A percentile compares a stretch with the other conserved stretches of the same genome.
phyloP scores from a whole-genome alignment of 306 rosid species.

The Cicer bijugum region DNA sequence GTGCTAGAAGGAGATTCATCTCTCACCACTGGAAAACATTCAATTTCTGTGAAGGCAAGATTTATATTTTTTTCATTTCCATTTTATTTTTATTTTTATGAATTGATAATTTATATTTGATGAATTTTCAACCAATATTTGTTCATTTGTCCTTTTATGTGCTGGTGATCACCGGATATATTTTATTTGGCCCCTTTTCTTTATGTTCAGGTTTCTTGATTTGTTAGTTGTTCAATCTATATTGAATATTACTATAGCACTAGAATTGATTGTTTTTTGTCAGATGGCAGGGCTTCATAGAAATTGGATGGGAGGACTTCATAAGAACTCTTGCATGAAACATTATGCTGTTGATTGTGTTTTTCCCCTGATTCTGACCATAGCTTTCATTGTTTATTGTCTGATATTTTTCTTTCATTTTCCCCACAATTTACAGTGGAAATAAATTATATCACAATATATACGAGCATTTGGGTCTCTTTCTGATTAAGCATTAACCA shows the following conservation, averaged over 20 bases:
- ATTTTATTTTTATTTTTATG: conserved; percentile 15
- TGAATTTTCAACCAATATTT: conserved; percentile 18
- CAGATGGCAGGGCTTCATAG: conserved; percentile 1
- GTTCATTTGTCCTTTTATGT: conserved; percentile 22
- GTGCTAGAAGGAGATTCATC: conserved; percentile 56
- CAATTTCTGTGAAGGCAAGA: conserved; percentile 72
- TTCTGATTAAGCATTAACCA: conserved; percentile 23
- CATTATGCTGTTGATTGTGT: conserved; percentile 1
- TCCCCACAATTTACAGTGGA: neutral
- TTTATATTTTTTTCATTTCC: conserved; percentile 21
- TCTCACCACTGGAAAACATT: conserved; percentile 55
- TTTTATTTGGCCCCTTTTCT: conserved; percentile 13
- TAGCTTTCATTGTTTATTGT: neutral
- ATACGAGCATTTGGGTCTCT: conserved; percentile 33
- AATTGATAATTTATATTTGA: conserved; percentile 26
- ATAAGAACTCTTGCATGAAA: conserved; percentile 31
- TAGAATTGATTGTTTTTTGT: conserved; percentile 15
- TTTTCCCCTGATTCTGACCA: neutral
- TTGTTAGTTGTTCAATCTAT: conserved; percentile 12
- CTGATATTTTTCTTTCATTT: neutral
- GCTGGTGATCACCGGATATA: neutral
- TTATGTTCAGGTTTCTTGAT: conserved; percentile 17
- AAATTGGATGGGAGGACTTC: conserved; percentile 14
- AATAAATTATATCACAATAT: conserved; percentile 26
- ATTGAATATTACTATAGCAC: conserved; percentile 13